These are phyloP conservation scores for Fraxinus dipetala DNA, from an alignment of 305 asterid genomes.

Conservation along the genomic window DNA sequence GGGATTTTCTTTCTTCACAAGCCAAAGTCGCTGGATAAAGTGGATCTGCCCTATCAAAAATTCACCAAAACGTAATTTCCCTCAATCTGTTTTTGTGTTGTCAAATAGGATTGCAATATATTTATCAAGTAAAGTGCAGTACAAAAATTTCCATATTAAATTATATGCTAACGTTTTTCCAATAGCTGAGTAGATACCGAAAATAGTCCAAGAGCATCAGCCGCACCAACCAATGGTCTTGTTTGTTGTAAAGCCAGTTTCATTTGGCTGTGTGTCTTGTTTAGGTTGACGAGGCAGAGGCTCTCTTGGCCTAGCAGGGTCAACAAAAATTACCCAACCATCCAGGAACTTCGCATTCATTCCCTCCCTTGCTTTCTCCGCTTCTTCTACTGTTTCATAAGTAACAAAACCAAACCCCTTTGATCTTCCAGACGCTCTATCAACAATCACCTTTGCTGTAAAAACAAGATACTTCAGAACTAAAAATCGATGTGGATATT, in stretches of 20 bases:
- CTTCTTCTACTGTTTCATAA: constrained; percentile 75
- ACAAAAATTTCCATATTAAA: background rate
- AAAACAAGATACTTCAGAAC: constrained; percentile 5
- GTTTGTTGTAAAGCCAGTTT: constrained; percentile 64
- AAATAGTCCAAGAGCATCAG: constrained; percentile 1
- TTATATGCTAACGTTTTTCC: background rate
- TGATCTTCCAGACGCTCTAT: constrained; percentile 77
- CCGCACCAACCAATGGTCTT: constrained; percentile 93
- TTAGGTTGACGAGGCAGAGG: constrained; percentile 49
- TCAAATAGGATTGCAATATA: background rate
- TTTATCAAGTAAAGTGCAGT: background rate
- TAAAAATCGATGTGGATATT: background rate
- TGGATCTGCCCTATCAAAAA: background rate
- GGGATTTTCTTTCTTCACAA: background rate
- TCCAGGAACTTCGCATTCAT: constrained; percentile 86
- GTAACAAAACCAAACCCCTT: constrained; percentile 89
- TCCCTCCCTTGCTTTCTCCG: constrained; percentile 83
- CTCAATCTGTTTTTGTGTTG: background rate
- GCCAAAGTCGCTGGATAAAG: background rate
- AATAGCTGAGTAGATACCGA: background rate
- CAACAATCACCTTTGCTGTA: constrained; percentile 78
- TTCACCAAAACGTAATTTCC: background rate
- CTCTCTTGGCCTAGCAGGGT: constrained; percentile 81
- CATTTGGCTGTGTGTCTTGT: constrained; percentile 30
- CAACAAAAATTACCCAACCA: constrained; percentile 94